Percentiles rank a stretch among this genome's conserved stretches.
phyloP scores from a whole-genome alignment of 306 rosid genomes.

The Amphicarpaea edgeworthii region DNA sequence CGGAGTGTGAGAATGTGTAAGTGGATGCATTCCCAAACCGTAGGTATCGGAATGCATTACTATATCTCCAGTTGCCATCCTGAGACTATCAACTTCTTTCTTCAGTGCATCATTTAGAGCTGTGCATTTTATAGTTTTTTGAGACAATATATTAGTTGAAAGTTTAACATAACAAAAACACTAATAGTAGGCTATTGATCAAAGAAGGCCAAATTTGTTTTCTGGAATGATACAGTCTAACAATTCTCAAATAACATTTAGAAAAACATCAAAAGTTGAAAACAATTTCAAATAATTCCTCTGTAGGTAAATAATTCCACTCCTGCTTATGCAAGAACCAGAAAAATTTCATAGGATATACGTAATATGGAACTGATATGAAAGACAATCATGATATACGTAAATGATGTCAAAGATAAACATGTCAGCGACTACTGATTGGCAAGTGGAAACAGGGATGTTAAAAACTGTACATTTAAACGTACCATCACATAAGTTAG shows the following conservation, averaged over 20 bases:
- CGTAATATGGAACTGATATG: conserved; percentile 12
- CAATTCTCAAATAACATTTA: neutral
- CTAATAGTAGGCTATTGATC: conserved; percentile 21
- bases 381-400: conserved; percentile 9
- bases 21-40: conserved; percentile 72
- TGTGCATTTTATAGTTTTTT: conserved; percentile 45
- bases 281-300: conserved; percentile 16
- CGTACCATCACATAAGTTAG: conserved; percentile 93
- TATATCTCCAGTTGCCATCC: conserved; percentile 86
- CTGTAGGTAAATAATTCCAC: conserved; percentile 14
- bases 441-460: conserved; percentile 33
- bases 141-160: conserved; percentile 27
- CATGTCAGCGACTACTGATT: conserved; percentile 1
- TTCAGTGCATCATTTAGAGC: conserved; percentile 95
- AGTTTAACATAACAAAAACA: conserved; percentile 36
- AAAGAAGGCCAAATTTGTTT: conserved; percentile 2
- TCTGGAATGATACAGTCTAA: neutral
- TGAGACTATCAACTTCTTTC: conserved; percentile 94
- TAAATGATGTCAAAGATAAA: conserved; percentile 19
- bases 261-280: conserved; percentile 23
- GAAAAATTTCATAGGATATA: neutral
- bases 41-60: conserved; percentile 61
- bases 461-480: conserved; percentile 20
- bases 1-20: conserved; percentile 64
- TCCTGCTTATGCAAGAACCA: conserved; percentile 21